phyloP scores from a whole-genome alignment of 2,329 filamentous ascomycete genomes.

The Calycina herbarum region DNA sequence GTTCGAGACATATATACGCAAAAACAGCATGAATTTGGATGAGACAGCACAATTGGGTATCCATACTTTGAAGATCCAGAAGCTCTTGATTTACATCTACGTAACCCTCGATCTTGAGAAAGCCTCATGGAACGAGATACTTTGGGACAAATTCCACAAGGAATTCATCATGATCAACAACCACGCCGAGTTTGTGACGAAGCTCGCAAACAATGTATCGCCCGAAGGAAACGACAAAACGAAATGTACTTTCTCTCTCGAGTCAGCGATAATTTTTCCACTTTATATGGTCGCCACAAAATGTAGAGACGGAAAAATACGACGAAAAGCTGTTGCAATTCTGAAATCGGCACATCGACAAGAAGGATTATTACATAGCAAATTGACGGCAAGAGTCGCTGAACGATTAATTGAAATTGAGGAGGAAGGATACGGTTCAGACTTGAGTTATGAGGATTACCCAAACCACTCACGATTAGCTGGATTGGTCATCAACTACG shows the following conservation, averaged over 20 bases:
- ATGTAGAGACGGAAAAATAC: conserved; percentile 54
- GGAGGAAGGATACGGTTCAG: background rate
- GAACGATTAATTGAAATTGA: background rate
- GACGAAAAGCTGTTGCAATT: conserved; percentile 60
- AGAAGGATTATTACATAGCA: conserved; percentile 63
- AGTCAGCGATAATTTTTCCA: conserved; percentile 61
- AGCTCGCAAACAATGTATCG: conserved; percentile 6
- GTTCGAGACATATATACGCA: conserved; percentile 2
- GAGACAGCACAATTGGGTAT: background rate
- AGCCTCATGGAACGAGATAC: background rate
- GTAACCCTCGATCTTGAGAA: background rate
- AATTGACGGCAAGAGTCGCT: background rate
- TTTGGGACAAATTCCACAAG: background rate
- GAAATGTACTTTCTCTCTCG: conserved; percentile 53
- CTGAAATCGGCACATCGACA: conserved; percentile 58
- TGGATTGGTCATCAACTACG: background rate
- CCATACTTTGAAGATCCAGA: conserved; percentile 3
- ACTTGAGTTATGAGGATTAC: background rate
- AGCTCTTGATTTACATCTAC: background rate
- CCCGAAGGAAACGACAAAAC: background rate
- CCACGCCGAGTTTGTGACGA: background rate
- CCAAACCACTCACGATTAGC: background rate
- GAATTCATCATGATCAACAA: conserved; percentile 7
- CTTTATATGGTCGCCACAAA: conserved; percentile 64
- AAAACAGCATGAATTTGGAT: background rate